Base-by-base conservation (phyloP, 805 yeast genomes). In the Teunomyces tritomae region DNA sequence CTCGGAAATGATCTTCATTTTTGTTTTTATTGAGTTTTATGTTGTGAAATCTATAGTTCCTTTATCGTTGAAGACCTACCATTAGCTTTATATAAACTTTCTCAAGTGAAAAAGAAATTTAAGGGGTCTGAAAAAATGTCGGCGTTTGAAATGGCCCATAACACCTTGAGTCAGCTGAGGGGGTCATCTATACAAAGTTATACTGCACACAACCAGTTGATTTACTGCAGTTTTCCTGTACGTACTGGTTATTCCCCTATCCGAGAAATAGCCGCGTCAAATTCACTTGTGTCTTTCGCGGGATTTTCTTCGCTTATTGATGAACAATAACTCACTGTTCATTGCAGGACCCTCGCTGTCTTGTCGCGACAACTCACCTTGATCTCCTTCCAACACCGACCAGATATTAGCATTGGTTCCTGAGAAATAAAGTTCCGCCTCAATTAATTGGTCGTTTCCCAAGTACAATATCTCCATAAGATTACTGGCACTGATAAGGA, bases 401-500 rank as follows among this genome's bases (percentile, higher is more conserved):
- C 61, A 53, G 39, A 63, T 53, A 4, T 65, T 61, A 39, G 68
- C 61, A 8, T 56, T 70, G 59, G 60, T 72, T 61, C 60, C 74
- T 4, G 68, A 65, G 49, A 73, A 77, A 49, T 78, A 75, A 30
- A 78, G 75, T 36, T 80, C 83, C 44, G 78, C 78, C 53, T 83
- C 85, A 24, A 85, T 78, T 51, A 85, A 70, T 51, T 85, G 88
- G 49, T 85, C 89, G 56, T 80, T 84, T 5, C 96, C 96, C 52
- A 87, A 71, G 59, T 85, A 87, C 28, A 89, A 67, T 28, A 89
- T 77, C 59, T 85, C 84, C 77, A 89, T 77, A 13, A 79, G 63
- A 54, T 84, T 85, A 28, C 94, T 95, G 62, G 87, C 84, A 24
- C 83, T 83, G 24, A 85, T 84, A 33, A 87, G 84, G 16, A 87